Evolutionary conservation across 2,329 filamentous ascomycete species (phyloP), one percentile per base, ranked within the genome.

Genomic region (Sphaerulina musiva): DNA sequence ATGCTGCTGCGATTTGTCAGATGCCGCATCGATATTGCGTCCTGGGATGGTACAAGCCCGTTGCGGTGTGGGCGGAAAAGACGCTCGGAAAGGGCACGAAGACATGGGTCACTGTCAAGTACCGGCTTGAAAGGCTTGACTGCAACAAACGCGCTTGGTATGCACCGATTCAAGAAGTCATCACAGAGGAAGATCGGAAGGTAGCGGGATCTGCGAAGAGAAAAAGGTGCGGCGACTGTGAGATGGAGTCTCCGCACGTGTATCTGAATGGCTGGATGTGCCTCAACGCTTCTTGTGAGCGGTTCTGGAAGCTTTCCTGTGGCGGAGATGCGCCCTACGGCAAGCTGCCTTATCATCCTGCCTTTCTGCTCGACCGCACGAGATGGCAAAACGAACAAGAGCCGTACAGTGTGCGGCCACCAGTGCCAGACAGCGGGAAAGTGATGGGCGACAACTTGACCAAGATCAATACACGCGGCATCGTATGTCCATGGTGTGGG

Each of bases 11-110:
- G 14, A 73, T 75, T 0, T 76, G 74, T 1, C 70, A 74, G 26
- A 71, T 84, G 6, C 78, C 79, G 0, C 75, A 84, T 54, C 71
- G 76, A 0, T 89, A 83, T 62, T 82, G 79, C 52, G 81, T 89
- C 0, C 73, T 90, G 41, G 84, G 76, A n/a, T 83, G 77, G 67
- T 90, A 87, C 66, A 80, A 83, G 46, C 73, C 87, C 10, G 86
- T 84, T 0, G 73, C 85, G 46, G 73, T 89, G 0, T 91, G 86
- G 86, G 74, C 70, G 9, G 86, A 91, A 61, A 77, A 75, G 55
- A 72, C 72, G 4, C 58, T 70, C 0, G 66, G 73, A 1, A 73
- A 62, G 43, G 57, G 56, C 12, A 47, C 49, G 9, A 66, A 60
- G 41, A 49, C 48, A 9, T 62, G 67, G 5, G 69, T 67, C 1